Evolutionary conservation across 352 stramenopile species (phyloP).

Genomic region (Pythium volutum): DNA sequence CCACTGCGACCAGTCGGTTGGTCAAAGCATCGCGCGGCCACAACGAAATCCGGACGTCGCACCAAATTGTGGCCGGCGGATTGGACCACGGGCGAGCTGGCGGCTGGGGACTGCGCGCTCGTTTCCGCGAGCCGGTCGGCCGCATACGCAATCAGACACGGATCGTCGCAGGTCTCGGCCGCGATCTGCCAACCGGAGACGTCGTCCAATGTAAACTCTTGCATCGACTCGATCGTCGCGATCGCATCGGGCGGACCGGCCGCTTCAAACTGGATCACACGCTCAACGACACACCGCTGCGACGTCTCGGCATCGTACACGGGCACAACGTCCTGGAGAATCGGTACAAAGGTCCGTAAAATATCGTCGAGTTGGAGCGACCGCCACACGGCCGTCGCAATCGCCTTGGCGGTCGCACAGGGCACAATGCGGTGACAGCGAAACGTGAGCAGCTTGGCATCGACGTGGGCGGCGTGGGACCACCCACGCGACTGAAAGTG

Average conservation of each 20-base stretch:
- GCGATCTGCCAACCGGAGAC: constrained; percentile 39
- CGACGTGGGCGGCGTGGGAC: constrained; percentile 36
- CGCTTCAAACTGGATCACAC: constrained; percentile 35
- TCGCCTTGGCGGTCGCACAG: constrained; percentile 16
- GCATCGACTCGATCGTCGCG: constrained; percentile 41
- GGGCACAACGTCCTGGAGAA: constrained; percentile 46
- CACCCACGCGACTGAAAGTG: constrained; percentile 44
- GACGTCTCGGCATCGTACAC: constrained; percentile 28
- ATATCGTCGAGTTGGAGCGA: constrained; percentile 59
- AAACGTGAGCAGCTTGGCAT: constrained; percentile 45
- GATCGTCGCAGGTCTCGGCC: constrained; percentile 50
- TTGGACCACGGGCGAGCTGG: neutral
- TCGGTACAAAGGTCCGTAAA: constrained; percentile 51
- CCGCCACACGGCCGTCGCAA: constrained; percentile 47
- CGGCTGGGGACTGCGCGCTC: constrained; percentile 16
- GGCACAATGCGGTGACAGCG: constrained; percentile 36
- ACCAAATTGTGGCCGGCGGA: neutral
- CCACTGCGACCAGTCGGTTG: constrained; percentile 5
- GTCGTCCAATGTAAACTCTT: constrained; percentile 21
- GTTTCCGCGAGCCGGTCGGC: constrained; percentile 23
- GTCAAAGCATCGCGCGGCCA: constrained; percentile 5
- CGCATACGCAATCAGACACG: constrained; percentile 46
- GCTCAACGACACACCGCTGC: constrained; percentile 27
- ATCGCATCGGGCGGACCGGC: constrained; percentile 27
- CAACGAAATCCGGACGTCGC: constrained; percentile 12